Evolutionary conservation across 352 stramenopile genomes (phyloP), one percentile per base, ranked within the genome.

Genomic region (Pythium aphanidermatum): DNA sequence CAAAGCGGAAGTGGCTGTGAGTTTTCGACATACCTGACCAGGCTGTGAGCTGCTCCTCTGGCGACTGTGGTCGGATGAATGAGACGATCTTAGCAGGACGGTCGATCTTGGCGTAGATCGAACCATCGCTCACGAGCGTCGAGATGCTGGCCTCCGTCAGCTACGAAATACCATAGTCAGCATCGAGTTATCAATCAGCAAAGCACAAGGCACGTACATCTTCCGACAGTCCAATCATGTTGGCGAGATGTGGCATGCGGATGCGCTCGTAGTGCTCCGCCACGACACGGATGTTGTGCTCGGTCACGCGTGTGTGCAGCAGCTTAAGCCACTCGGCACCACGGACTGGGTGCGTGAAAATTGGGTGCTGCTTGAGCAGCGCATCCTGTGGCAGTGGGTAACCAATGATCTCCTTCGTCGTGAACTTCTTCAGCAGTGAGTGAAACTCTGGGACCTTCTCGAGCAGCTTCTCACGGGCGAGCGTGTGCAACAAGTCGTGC

Each of bases 41-140:
- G 51, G 98, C 92, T 5, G 81, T 92, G 24, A 99, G 72, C 30
- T 98, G 77, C 46, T 98, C 83, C 62, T 98, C 95, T 14, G 94
- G 63, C 20, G 70, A 90, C 37, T 96, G 83, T 32, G 79, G 80
- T 55, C 83, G 78, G 37, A 82, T 55, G 65, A 99, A 99, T 44
- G 80, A 92, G 25, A 98, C 79, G 51, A 99, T 79, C 59, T 98
- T 96, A 41, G 84, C 92, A n/a, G 96, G 96, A 16, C 96, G 86
- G 63, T 99, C 93, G 53, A 99, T 98, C 69, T 98, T 98, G 35
- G 95, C 93, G 65, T 96, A 98, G 37, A 99, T 81, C 17, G 75
- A 83, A 23, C 92, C 95, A 25, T 95, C 80, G 51, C 77, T 97
- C 29, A 99, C 95, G 58, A 99, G 63, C 46, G 74, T 80, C 63